Evolutionary conservation across 208 protist species (phyloP), one percentile per base, ranked within the genome.

Genomic region (Naegleria lovaniensis): DNA sequence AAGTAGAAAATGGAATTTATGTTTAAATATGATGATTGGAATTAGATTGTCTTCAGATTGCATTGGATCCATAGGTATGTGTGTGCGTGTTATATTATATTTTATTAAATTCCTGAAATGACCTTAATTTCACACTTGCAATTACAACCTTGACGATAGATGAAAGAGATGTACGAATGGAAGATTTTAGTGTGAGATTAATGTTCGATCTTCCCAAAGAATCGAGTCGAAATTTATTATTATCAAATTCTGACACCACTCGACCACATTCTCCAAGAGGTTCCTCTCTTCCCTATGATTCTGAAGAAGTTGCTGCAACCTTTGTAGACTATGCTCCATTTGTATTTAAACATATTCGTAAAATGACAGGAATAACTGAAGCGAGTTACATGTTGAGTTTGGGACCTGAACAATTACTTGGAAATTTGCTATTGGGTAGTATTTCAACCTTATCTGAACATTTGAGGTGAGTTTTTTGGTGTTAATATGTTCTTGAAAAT

Each of bases 291-390:
- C 1, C 43, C 43, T 48, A 9, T 48, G 43, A 48, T 48, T 48
- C 43, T 9, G 83, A 87, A 41, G 83, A 87, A 51, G 15, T 84
- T 40, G 76, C 16, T 9, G 40, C 33, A 51, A 29, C 33, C 11
- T 88, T 88, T 38, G 7, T 88, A 19, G 84, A 88, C 38, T 88
- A 88, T 38, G 84, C 84, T 38, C 84, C 84, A 0, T 29, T 19
- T 9, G 84, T 88, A 29, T 88, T 88, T 58, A 36, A 38, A 51
- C 7, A 52, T 6, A 33, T 88, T 25, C 51, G 84, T 19, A 38
- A n/a, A 38, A n/a, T 51, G 6, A 58, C 9, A 11, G 19, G 29
- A 33, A 58, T 88, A 11, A 36, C 15, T 55, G 84, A 88, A 13
- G 22, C 5, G 0, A 39, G 41, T 15, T 88, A 88, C 41, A 58